phyloP scores from a whole-genome alignment of 306 rosid species.

The Vigna unguiculata region DNA sequence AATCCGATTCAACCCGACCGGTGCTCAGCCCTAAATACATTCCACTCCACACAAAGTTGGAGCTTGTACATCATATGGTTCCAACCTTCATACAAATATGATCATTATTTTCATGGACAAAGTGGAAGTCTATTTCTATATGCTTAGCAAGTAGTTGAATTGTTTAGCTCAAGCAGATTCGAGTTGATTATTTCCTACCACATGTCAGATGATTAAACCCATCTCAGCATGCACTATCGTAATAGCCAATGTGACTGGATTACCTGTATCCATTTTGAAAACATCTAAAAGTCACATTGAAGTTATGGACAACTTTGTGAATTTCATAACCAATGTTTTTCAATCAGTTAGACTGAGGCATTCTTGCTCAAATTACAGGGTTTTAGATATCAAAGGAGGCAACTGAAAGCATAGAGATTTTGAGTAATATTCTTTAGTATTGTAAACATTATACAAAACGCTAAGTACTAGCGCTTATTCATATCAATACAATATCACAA shows the following conservation, averaged over 20 bases:
- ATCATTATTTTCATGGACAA: too few relatives aligned
- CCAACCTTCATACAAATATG: too few relatives aligned
- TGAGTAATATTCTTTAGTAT: not conserved
- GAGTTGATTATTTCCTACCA: constrained; percentile 14
- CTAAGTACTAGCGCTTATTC: not conserved
- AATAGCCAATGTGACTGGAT: constrained; percentile 5
- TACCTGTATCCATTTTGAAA: constrained; percentile 14
- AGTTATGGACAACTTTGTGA: constrained; percentile 28
- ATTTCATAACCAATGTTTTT: not conserved
- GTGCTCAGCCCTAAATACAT: too few relatives aligned
- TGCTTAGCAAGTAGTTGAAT: not conserved
- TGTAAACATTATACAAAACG: not conserved
- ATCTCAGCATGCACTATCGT: not conserved
- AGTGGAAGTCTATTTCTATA: too few relatives aligned
- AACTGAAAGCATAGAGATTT: not conserved
- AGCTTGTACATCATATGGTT: too few relatives aligned
- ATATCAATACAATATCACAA: not conserved
- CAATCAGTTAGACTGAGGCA: not conserved
- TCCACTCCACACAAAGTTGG: too few relatives aligned
- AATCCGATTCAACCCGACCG: too few relatives aligned
- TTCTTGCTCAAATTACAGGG: not conserved
- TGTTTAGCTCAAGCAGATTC: constrained; percentile 13
- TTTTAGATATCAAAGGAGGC: not conserved
- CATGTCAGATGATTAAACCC: constrained; percentile 25
- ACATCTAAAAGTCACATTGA: constrained; percentile 1